Conservation (phyloP, 2,329 filamentous ascomycete species). For the Elsinoe fawcettii region DNA sequence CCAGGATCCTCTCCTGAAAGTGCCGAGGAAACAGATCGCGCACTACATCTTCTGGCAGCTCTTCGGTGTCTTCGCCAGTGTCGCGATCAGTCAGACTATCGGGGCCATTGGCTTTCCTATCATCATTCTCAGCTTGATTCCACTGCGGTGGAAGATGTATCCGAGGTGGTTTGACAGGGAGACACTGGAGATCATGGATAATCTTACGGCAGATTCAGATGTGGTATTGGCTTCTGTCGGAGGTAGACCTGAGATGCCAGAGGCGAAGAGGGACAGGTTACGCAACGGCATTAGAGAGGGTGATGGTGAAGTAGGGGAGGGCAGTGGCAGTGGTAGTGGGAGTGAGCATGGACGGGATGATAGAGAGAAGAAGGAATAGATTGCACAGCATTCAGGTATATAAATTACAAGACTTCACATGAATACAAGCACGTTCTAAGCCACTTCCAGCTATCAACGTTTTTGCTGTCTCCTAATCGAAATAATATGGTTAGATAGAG, state of each 20-base stretch:
- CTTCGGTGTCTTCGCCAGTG: constrained; percentile 45
- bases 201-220: constrained; percentile 47
- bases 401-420: neutral
- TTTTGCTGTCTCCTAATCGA: too few species aligned
- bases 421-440: too few species aligned
- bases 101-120: constrained; percentile 54
- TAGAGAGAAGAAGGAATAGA: constrained; percentile 12
- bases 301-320: constrained; percentile 19
- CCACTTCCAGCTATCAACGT: too few species aligned
- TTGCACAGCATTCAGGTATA: neutral
- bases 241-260: constrained; percentile 38
- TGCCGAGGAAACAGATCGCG: constrained; percentile 40
- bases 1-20: constrained; percentile 39
- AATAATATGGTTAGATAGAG: neutral
- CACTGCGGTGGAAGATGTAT: constrained; percentile 43
- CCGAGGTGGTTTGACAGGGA: constrained; percentile 43
- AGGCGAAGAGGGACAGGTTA: constrained; percentile 25
- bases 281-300: constrained; percentile 19
- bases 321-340: constrained; percentile 7
- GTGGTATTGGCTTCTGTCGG: constrained; percentile 48
- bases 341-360: constrained; percentile 4
- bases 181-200: constrained; percentile 46
- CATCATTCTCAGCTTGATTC: constrained; percentile 50
- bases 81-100: constrained; percentile 53
- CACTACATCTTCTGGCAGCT: constrained; percentile 47